A percentile compares a stretch with the other conserved stretches of the same genome.
Evolutionary conservation across 257 asterid genomes (phyloP).

Genomic region (Solanum pinnatisectum): DNA sequence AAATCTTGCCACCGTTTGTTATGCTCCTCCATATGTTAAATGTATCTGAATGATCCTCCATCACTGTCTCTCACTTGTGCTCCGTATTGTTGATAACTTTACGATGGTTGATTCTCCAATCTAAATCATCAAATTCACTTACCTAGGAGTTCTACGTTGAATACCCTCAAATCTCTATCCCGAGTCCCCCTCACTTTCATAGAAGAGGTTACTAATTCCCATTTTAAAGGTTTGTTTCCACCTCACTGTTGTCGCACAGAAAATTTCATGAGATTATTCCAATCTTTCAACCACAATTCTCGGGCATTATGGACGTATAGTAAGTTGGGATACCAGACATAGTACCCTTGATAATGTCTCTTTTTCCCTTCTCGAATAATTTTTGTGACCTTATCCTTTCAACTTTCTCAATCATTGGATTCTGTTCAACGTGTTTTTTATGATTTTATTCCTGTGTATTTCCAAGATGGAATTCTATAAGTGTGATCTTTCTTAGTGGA

Average conservation of each 20-base stretch:
- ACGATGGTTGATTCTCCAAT: not conserved
- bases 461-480: not conserved
- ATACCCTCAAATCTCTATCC: not conserved
- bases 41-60: not conserved
- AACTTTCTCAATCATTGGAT: not conserved
- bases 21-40: not conserved
- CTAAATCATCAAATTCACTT: not conserved
- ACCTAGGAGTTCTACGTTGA: not conserved
- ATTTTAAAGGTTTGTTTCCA: not conserved
- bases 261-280: not conserved
- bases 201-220: not conserved
- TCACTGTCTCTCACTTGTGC: not conserved
- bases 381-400: not conserved
- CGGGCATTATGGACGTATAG: not conserved
- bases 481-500: not conserved
- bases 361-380: not conserved
- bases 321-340: not conserved
- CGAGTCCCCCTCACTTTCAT: not conserved
- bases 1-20: not conserved
- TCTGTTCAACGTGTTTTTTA: not conserved
- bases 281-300: not conserved
- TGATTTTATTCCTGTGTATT: not conserved
- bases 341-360: not conserved
- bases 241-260: not conserved
- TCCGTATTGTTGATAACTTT: not conserved